Base-by-base conservation (phyloP, 1,284 basidiomycete genomes). In the Melampsora larici-populina region DNA sequence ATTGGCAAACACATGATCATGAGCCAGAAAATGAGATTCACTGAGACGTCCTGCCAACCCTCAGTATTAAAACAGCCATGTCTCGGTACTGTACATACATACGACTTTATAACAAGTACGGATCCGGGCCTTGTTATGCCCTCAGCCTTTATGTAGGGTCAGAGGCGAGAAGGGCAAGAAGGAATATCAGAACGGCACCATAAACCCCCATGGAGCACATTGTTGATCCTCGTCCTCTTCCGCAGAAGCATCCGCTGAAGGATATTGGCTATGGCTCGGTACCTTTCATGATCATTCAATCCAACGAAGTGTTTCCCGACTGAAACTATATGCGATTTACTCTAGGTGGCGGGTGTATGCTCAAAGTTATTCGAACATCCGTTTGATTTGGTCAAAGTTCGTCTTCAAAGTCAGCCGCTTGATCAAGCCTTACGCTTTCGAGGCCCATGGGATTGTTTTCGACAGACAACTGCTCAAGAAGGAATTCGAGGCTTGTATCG, bases 341-440 rank as follows among this genome's bases (percentile, higher is more conserved):
- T 11, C 17, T 79, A 88, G 91, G 83, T 88, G 24, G 91, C 92
- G 51, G 91, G 92, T n/a, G 91, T 93, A 86, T 86, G 88, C 13
- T 90, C 91, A 46, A 92, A 93, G 85, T 87, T 92, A 24, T 90
- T 93, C 80, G 92, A 93, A 84, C 91, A 93, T 81, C 92, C 92
- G 0, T 92, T 93, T 82, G 92, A 93, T 85, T 86, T 93, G 49
- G 90, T 91, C 83, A 92, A 93, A 85, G 92, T 92, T 80, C 88
- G 92, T 72, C 86, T 94, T 26, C 92, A 94, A 84, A 88, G 90
- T 17, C 92, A 93, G 83, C 91, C 92, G 5, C 87, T 92, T 58
- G 91, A 93, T 81, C 84, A 87, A 21, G 87, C 88, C 11, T 87
- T 89, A 46, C 87, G 89, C 24, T 94, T 92, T 84, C 88, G 85